Base-by-base conservation (phyloP, 73 alveolate species). In the Stentor roeselii region DNA sequence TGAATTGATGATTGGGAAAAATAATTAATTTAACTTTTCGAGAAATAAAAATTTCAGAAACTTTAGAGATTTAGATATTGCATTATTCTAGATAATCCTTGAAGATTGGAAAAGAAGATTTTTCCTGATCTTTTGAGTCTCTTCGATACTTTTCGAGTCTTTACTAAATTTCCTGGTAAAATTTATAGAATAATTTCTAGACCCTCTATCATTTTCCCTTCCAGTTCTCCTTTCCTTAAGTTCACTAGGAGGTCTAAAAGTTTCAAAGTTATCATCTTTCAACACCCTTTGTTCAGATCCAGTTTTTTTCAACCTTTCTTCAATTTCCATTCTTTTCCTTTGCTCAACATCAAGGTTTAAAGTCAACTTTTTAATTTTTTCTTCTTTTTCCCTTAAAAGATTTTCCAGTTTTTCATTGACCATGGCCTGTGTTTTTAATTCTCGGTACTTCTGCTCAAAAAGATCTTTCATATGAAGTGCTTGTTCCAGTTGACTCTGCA, bases 371-470 rank as follows among this genome's bases (percentile, higher is more conserved):
- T 50, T 6, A 21, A 50, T 50, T 11, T 11, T 50, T 6, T 50
- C 21, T 6, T 50, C 67, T 50, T 50, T 50, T 50, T 50, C 67
- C 6, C 67, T 50, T 50, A 11, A 6, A 34, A n/a, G 38, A 30
- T 60, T 74, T 32, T 31, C 37, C 21, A 11, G 61, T 74, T 58
- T 6, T 61, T 82, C 88, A 4, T 78, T 76, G 11, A 78, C 86
- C 3, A 60, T 75, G 14, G 88, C 61, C 6, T 59, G 41, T 31
- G 58, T 6, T 1, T 42, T 76, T 0, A 39, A 14, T 2, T 35
- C 59, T 14, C 84, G 40, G 39, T 84, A 60, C 6, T 36, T 39
- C 76, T 83, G 85, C 11, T 42, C 82, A 21, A 84, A 50, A 76
- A 61, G 32, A 31, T 27, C 27, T 36, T 40, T 75, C 42, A 84